Conservation (phyloP, 1,284 basidiomycete genomes). For the Cutaneotrichosporon spelunceum region DNA sequence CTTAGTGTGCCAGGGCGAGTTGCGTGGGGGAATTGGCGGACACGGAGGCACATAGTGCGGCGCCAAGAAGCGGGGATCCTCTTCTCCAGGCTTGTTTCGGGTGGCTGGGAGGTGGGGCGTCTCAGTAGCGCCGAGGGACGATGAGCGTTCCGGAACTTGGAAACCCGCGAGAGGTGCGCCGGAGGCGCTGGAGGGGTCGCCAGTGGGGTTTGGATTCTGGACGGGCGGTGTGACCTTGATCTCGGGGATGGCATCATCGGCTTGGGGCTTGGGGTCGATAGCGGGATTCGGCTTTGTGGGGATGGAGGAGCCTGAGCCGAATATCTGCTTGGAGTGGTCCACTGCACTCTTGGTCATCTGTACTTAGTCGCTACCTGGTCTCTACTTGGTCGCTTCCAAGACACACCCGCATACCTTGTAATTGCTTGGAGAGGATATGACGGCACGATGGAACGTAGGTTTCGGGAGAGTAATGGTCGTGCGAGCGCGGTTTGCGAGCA, state of each 20-base stretch:
- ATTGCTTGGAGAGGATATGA: not conserved
- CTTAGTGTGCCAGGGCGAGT: not conserved
- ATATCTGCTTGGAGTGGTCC: not conserved
- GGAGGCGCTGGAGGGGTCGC: not conserved
- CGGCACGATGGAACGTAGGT: not conserved
- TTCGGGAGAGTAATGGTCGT: not conserved
- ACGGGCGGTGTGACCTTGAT: not conserved
- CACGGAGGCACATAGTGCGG: not conserved
- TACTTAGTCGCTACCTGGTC: not conserved
- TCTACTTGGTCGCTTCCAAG: not conserved
- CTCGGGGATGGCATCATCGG: not conserved
- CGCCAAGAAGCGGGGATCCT: not conserved
- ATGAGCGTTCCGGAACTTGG: not conserved
- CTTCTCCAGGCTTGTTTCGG: not conserved
- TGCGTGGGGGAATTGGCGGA: not conserved
- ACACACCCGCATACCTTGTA: not conserved
- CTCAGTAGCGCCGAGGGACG: not conserved
- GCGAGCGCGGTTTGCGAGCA: slow-evolving; percentile 2
- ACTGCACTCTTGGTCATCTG: slow-evolving; percentile 3
- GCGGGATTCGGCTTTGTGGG: not conserved
- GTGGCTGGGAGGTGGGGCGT: not conserved
- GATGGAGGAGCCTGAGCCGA: not conserved
- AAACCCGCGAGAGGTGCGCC: not conserved
- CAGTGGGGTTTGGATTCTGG: not conserved
- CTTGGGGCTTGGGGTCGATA: not conserved